Base-by-base conservation (phyloP, 2,329 filamentous ascomycete species). In the Fusarium kyushuense region DNA sequence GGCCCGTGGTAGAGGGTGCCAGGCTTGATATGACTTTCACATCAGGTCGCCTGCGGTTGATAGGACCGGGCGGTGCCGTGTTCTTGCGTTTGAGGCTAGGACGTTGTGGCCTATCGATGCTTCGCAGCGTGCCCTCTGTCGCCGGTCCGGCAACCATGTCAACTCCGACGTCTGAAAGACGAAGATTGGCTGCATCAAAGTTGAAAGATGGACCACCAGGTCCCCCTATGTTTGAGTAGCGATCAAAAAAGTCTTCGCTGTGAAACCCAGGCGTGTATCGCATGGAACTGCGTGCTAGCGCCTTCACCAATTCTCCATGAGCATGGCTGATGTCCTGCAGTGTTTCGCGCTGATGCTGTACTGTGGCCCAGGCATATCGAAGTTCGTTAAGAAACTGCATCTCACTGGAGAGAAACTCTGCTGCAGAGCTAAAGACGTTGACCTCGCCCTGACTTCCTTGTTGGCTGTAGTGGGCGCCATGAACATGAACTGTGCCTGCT, bases 401-500 rank as follows among this genome's bases (percentile, higher is more conserved):
- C 75, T 93, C 93, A 21, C 90, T 85, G 0, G 90, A 88, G 10
- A 96, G 78, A 58, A 93, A 93, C 32, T 94, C 90, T 8, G 89
- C 76, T 6, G 86, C 87, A 55, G 79, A 77, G 81, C 86, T 72
- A 83, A 92, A 84, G 81, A 94, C 72, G 82, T 86, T 89, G 83
- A 81, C 89, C 79, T 79, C 87, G 69, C 76, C 87, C 33, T 76
- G 79, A 45, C 71, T 77, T 13, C 79, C 79, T 36, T 79, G 80
- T 70, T 84, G 86, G 67, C 87, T 88, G 76, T 97, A 97, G 74
- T 96, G 90, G 9, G 91, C 88, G 14, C 93, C 93, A 74, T 97
- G 93, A 12, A 96, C 90, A 74, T 97, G 93, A 2, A 97, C 93
- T 0, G 93, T 96, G 6, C 92, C 93, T 3, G 93, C 93, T 3